Evolutionary conservation across 495 filamentous ascomycete species (phyloP).

Genomic region (Podospora sp.): DNA sequence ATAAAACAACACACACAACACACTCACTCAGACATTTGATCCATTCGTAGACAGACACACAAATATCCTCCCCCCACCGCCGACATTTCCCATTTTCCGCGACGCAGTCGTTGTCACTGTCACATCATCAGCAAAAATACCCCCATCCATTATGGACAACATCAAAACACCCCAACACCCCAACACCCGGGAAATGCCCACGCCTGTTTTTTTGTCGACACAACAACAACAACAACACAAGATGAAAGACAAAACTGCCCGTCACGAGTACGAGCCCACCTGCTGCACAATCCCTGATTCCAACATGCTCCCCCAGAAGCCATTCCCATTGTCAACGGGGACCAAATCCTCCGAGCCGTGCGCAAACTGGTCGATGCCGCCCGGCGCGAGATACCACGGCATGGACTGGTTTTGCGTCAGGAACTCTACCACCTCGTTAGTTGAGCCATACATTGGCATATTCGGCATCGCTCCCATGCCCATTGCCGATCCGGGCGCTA

Average conservation of each 20-base stretch:
- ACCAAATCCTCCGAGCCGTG: constrained; percentile 36
- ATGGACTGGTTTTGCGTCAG: constrained; percentile 37
- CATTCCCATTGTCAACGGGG: constrained; percentile 28
- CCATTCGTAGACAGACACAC: neutral
- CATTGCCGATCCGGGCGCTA: neutral
- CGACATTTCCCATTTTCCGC: neutral
- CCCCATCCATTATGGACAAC: neutral
- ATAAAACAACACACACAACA: neutral
- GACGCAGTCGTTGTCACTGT: neutral
- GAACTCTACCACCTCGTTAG: constrained; percentile 31
- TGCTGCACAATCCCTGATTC: constrained; percentile 14
- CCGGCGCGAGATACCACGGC: constrained; percentile 40
- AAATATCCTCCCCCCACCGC: neutral
- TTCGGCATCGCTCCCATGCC: constrained; percentile 13
- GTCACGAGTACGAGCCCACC: neutral
- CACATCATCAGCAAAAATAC: neutral
- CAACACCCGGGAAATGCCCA: neutral
- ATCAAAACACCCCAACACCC: neutral
- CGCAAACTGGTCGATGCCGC: constrained; percentile 46
- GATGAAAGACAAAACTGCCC: neutral
- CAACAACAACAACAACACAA: neutral
- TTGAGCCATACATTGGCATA: constrained; percentile 25
- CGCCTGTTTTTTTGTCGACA: neutral
- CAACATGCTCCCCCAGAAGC: constrained; percentile 32
- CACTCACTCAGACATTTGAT: neutral